Conservation (phyloP, 805 yeast genomes). For the Ogataea nonfermentans region DNA sequence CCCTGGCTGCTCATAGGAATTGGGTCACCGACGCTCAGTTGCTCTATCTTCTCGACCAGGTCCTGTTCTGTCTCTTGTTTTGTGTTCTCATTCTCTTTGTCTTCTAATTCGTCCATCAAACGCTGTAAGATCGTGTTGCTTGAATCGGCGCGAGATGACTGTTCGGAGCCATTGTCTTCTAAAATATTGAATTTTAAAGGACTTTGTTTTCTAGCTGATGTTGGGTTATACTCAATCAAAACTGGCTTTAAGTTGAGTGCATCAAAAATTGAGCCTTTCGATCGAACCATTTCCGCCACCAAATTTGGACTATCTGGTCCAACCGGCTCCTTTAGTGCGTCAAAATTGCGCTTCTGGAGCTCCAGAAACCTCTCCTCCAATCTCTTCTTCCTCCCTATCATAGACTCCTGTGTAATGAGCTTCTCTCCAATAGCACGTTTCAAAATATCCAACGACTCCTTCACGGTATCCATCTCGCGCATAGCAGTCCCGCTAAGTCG, state of each 20-base stretch:
- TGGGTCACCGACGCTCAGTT: constrained; percentile 1
- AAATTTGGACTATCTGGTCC: not conserved
- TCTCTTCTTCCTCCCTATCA: constrained; percentile 5
- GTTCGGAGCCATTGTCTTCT: constrained; percentile 8
- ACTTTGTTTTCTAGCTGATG: constrained; percentile 24
- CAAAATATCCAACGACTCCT: constrained; percentile 20
- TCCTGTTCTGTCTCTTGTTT: not conserved
- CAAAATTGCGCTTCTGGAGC: constrained; percentile 7
- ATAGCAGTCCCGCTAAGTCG: constrained; percentile 4
- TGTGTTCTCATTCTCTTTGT: constrained; percentile 17
- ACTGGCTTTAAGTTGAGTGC: constrained; percentile 28
- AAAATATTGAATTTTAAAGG: constrained; percentile 15
- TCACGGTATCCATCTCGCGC: constrained; percentile 8
- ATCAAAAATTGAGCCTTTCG: constrained; percentile 17
- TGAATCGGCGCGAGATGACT: constrained; percentile 6
- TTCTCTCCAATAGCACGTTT: constrained; percentile 24
- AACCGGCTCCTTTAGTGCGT: not conserved
- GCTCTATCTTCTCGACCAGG: not conserved
- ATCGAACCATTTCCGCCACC: not conserved
- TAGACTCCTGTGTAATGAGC: constrained; percentile 8
- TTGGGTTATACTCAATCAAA: constrained; percentile 29
- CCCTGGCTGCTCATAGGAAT: constrained; percentile 14
- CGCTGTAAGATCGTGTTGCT: constrained; percentile 28
- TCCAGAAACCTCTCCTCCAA: constrained; percentile 7
- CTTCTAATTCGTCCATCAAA: constrained; percentile 37